These are phyloP conservation scores for Physcomitrellopsis africana DNA, from an alignment of 225 moss, liverwort and hornwort genomes.

Conservation along the genomic window DNA sequence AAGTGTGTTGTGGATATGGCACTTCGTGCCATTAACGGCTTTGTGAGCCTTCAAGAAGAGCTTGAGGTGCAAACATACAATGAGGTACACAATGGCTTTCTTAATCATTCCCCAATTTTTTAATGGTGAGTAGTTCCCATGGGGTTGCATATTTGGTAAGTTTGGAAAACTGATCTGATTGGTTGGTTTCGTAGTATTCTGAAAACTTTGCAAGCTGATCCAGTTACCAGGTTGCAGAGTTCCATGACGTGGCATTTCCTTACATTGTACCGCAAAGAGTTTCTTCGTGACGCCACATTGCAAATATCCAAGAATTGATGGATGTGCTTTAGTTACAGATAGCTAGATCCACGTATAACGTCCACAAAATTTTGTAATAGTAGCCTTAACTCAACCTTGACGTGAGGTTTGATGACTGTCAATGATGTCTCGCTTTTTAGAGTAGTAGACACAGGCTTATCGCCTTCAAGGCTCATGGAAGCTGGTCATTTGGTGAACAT, in stretches of 20 bases:
- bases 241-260: constrained; percentile 57
- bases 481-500: no score
- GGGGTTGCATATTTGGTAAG: constrained; percentile 2
- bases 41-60: constrained; percentile 65
- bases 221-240: constrained; percentile 56
- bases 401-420: constrained; percentile 63
- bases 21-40: constrained; percentile 57
- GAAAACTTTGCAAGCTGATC: constrained; percentile 66
- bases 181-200: constrained; percentile 48
- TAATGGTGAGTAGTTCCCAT: background rate
- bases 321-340: background rate
- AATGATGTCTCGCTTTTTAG: constrained; percentile 64
- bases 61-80: constrained; percentile 71
- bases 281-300: constrained; percentile 8
- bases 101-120: background rate
- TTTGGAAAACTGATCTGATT: constrained; percentile 19
- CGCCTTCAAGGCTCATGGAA: background rate
- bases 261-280: constrained; percentile 10
- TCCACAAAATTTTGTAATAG: constrained; percentile 18
- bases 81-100: constrained; percentile 37
- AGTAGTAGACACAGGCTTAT: constrained; percentile 58
- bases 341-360: constrained; percentile 21
- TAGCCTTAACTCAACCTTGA: constrained; percentile 60
- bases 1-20: constrained; percentile 68
- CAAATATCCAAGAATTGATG: background rate